Evolutionary conservation across 768 basidiomycete species (phyloP).

Genomic region (Suillus subalutaceus): DNA sequence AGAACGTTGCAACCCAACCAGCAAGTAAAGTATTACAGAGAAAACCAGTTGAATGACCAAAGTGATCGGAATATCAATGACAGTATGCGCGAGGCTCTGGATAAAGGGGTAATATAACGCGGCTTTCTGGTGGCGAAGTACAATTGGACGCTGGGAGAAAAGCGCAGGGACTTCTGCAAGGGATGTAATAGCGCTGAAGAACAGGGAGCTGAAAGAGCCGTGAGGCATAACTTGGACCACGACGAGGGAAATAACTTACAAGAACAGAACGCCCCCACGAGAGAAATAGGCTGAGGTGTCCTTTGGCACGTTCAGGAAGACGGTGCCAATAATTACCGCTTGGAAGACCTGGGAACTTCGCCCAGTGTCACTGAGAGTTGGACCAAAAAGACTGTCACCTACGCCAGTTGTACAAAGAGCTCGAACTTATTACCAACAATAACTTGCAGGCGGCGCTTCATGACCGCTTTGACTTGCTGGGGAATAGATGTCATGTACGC

Average conservation of each 20-base stretch:
- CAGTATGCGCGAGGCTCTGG: slow-evolving; percentile 56
- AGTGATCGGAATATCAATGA: slow-evolving; percentile 65
- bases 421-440: slow-evolving; percentile 43
- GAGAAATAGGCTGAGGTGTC: slow-evolving; percentile 43
- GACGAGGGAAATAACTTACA: slow-evolving; percentile 44
- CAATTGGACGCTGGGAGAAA: slow-evolving; percentile 61
- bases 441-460: slow-evolving; percentile 48
- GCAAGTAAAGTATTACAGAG: slow-evolving; percentile 55
- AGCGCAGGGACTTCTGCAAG: slow-evolving; percentile 58
- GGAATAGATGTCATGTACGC: slow-evolving; percentile 53
- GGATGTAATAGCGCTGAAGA: slow-evolving; percentile 41
- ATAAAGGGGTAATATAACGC: slow-evolving; percentile 66
- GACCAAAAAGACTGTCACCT: slow-evolving; percentile 8
- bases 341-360: slow-evolving; percentile 42
- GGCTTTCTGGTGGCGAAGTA: slow-evolving; percentile 56
- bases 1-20: slow-evolving; percentile 51
- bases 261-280: slow-evolving; percentile 81
- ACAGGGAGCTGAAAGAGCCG: slow-evolving; percentile 22
- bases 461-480: slow-evolving; percentile 51
- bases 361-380: background rate
- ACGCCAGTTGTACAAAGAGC: slow-evolving; percentile 14
- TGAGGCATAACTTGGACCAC: background rate
- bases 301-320: slow-evolving; percentile 46
- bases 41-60: slow-evolving; percentile 49
- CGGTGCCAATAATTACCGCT: slow-evolving; percentile 35